Evolutionary conservation across 1,139 yeast species (phyloP).

Genomic region (Saccharomyces hybrid): DNA sequence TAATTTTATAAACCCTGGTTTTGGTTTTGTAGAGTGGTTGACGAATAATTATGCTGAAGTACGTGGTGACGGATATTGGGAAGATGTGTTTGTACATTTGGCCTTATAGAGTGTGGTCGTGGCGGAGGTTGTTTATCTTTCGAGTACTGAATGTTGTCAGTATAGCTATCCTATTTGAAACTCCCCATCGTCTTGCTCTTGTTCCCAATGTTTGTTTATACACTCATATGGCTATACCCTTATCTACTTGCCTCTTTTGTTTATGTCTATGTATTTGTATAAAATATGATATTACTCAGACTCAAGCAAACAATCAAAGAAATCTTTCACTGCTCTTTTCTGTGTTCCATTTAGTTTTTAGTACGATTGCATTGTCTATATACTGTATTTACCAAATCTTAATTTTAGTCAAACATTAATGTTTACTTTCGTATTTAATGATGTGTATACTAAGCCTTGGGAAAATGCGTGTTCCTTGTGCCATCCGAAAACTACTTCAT

Average conservation of each 20-base stretch:
- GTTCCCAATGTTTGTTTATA: too few species aligned
- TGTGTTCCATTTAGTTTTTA: background rate
- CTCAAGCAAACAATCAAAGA: background rate
- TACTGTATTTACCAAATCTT: background rate
- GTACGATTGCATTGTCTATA: background rate
- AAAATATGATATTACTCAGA: too few species aligned
- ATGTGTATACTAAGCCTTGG: background rate
- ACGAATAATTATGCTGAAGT: too few species aligned
- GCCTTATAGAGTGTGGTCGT: too few species aligned
- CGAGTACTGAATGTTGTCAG: too few species aligned
- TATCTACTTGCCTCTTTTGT: slow-evolving; percentile 1
- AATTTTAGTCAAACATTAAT: background rate
- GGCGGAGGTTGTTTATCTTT: too few species aligned
- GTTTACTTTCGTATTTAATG: background rate
- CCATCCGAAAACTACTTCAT: background rate
- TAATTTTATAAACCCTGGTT: too few species aligned
- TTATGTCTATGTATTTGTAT: background rate
- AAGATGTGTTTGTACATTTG: too few species aligned
- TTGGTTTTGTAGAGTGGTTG: too few species aligned
- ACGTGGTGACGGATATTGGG: too few species aligned
- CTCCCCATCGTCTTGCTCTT: too few species aligned
- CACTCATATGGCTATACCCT: background rate
- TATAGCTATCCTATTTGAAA: too few species aligned
- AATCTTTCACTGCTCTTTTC: background rate
- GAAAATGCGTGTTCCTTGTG: background rate